Evolutionary conservation across 345 rosid genomes (phyloP).

Genomic region (Eucalyptus coolabah): DNA sequence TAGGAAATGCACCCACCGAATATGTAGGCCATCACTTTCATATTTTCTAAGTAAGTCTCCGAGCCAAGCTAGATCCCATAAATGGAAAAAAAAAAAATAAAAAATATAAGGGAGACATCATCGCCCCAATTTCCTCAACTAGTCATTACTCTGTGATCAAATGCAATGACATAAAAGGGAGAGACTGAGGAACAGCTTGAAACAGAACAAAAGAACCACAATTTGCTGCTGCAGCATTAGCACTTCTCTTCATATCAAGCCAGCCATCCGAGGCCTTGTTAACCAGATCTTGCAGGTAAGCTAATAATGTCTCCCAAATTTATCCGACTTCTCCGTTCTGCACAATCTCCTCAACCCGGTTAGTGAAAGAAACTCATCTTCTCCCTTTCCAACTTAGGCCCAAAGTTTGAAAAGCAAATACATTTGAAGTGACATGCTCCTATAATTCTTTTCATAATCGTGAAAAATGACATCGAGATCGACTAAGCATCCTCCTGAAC

Average conservation of each 20-base stretch:
- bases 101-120: not conserved
- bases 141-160: not conserved
- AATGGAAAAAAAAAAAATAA: not conserved
- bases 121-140: not conserved
- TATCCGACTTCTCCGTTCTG: not conserved
- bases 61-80: not conserved
- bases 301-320: too few relatives aligned
- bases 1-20: not conserved
- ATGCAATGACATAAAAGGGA: not conserved
- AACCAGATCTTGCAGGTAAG: too few relatives aligned
- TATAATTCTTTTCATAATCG: too few relatives aligned
- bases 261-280: not conserved
- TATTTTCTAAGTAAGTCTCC: too few relatives aligned
- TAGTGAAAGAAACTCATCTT: not conserved
- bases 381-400: not conserved
- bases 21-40: not conserved
- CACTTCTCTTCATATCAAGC: not conserved
- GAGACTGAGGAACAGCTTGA: not conserved
- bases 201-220: not conserved
- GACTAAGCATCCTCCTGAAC: rapidly evolving
- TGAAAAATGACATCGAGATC: rapidly evolving
- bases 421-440: too few relatives aligned
- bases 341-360: not conserved
- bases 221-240: not conserved
- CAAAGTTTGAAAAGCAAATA: too few relatives aligned